Base-by-base conservation (phyloP, 2,329 filamentous ascomycete species). In the Allantophomopsis lycopodina region DNA sequence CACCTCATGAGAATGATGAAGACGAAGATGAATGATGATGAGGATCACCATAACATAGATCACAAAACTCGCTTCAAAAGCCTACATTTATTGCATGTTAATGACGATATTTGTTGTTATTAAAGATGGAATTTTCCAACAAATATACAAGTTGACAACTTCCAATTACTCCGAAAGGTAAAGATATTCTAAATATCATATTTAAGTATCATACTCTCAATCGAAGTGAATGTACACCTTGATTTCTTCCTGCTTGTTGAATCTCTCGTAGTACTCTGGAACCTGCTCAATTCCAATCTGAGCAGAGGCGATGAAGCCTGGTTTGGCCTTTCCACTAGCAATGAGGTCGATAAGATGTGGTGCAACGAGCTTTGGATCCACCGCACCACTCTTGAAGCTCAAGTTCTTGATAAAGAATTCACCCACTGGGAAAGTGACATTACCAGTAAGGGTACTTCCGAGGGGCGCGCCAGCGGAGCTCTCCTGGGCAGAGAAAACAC, bases 361-460 rank as follows among this genome's bases (percentile, higher is more conserved):
- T 3, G 36, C 36, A n/a, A 38, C 12, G 6, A 30, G n/a, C 36
- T 38, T 38, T 5, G 36, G 36, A 30, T 38, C 36, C n/a, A 38
- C 36, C 4, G 36, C 11, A 14, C 36, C 36, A 14, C 20, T 31
- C 16, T 31, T n/a, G n/a, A 28, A 38, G 7, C 20, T 38, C 20
- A 38, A 38, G n/a, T 28, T 15, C 23, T 38, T 38, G 3, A 14
- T 18, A 15, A 38, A 38, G 14, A 38, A 38, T 7, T 38, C 36
- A 7, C 12, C 18, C 12, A 38, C 15, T 5, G 18, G 18, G 17
- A 38, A 38, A 7, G 36, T n/a, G n/a, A 38, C 36, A n/a, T 30
- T 38, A 12, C 21, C 11, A 4, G 36, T 30, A n/a, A 31, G 8
- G 5, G 18, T 30, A 20, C 32, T 17, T 30, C 36, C 36, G 6